A percentile compares a stretch with the other conserved stretches of the same genome.
Conservation (phyloP, 2,329 filamentous ascomycete genomes). For the Apiospora koreana region DNA sequence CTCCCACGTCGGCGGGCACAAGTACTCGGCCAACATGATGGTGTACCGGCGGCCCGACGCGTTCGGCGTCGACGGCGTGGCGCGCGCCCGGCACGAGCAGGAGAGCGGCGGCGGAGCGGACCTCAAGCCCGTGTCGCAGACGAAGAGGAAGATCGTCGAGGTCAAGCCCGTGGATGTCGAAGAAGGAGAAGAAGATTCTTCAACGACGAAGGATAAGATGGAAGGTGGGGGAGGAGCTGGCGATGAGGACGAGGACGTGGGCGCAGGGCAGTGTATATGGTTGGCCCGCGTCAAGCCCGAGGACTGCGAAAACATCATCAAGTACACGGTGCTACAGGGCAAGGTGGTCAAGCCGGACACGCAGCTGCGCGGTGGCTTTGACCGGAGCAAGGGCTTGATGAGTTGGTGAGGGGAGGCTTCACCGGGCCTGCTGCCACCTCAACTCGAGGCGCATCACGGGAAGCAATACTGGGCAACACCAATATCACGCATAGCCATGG, state of each 20-base stretch:
- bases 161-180: conserved; percentile 14
- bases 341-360: conserved; percentile 89
- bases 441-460: background rate
- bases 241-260: conserved; percentile 47
- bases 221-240: conserved; percentile 27
- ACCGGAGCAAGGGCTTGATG: conserved; percentile 74
- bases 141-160: conserved; percentile 35
- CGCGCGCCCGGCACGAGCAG: conserved; percentile 34
- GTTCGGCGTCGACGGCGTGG: conserved; percentile 53
- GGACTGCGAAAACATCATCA: conserved; percentile 90
- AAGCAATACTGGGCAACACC: background rate
- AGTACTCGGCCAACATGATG: conserved; percentile 93
- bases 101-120: conserved; percentile 40
- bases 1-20: conserved; percentile 93
- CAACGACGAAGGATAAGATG: conserved; percentile 7
- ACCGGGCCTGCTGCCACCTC: too few species aligned
- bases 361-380: conserved; percentile 88
- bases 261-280: conserved; percentile 90
- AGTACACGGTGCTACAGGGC: conserved; percentile 86
- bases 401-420: conserved; percentile 68
- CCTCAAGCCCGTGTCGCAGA: conserved; percentile 32
- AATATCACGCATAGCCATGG: background rate
- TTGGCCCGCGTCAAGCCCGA: conserved; percentile 80
- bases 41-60: conserved; percentile 72
- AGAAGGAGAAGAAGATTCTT: conserved; percentile 26